Percentiles rank a stretch among this genome's conserved stretches.
Evolutionary conservation across 139 green algal genomes (phyloP).

Genomic region (Chlorella vulgaris): DNA sequence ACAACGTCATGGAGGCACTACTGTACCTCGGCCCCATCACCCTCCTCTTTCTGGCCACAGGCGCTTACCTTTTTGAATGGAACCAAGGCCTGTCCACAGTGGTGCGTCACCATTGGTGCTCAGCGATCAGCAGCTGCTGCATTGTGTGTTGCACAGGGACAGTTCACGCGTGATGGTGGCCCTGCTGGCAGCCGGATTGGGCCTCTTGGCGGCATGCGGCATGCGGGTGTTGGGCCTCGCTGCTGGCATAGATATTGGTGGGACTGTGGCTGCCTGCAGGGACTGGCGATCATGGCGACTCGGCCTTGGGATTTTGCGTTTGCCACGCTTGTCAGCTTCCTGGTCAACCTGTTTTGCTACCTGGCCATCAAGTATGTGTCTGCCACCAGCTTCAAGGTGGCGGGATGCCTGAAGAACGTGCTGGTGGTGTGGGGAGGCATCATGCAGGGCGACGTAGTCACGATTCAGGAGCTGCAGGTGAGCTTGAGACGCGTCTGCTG

Average conservation of each 20-base stretch:
- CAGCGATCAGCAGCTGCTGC: background rate
- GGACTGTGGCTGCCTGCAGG: background rate
- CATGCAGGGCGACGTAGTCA: constrained; percentile 37
- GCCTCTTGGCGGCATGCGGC: too few relatives aligned
- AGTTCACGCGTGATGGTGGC: too few relatives aligned
- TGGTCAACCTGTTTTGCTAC: constrained; percentile 85
- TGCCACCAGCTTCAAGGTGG: constrained; percentile 81
- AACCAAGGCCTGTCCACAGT: background rate
- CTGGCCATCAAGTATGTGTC: constrained; percentile 80
- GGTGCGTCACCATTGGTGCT: background rate
- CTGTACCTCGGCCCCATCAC: constrained; percentile 36
- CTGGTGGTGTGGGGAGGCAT: constrained; percentile 44
- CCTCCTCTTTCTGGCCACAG: background rate
- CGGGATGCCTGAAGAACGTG: constrained; percentile 50
- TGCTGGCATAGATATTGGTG: background rate
- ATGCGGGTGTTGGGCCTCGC: background rate
- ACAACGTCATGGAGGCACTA: constrained; percentile 45
- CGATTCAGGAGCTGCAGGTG: constrained; percentile 30
- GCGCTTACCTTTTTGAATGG: constrained; percentile 27
- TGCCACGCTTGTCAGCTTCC: constrained; percentile 79
- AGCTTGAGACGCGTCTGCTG: background rate
- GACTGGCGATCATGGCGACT: constrained; percentile 2
- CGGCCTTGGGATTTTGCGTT: constrained; percentile 55
- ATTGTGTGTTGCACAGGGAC: background rate
- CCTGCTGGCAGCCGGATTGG: too few relatives aligned